A percentile compares a stretch with the other conserved stretches of the same genome.
These are phyloP conservation scores for Ceratonia siliqua DNA, from an alignment of 306 rosid species.

Conservation along the genomic window DNA sequence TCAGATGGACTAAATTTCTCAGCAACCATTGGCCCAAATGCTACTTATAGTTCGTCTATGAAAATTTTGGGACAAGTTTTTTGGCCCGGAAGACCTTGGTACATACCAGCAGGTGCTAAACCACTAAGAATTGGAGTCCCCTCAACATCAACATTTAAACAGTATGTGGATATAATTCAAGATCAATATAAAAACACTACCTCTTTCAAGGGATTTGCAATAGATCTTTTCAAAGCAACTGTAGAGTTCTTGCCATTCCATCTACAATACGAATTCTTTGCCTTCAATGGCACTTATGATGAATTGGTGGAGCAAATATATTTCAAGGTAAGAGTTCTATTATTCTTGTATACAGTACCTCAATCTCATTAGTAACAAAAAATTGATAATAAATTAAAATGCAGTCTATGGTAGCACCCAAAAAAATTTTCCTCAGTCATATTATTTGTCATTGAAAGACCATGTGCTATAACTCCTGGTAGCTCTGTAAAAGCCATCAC, in stretches of 20 bases:
- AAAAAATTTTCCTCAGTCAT: not conserved
- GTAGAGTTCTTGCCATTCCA: conserved; percentile 31
- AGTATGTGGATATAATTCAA: conserved; percentile 29
- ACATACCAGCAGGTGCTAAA: not conserved
- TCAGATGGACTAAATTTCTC: no score
- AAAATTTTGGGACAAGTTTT: conserved; percentile 19
- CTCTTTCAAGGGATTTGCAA: conserved; percentile 29
- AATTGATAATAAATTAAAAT: not conserved
- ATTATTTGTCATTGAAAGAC: not conserved
- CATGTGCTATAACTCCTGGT: not conserved
- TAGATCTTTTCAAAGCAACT: conserved; percentile 39
- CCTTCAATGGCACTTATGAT: conserved; percentile 44
- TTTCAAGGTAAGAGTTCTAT: conserved; percentile 14
- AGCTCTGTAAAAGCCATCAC: not conserved
- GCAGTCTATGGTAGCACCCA: no score
- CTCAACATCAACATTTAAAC: conserved; percentile 11
- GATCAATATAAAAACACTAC: not conserved
- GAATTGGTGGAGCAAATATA: conserved; percentile 40
- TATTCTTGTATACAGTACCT: not conserved
- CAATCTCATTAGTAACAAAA: not conserved
- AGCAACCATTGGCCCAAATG: not conserved
- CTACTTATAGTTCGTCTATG: conserved; percentile 17
- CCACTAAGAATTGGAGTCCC: conserved; percentile 46
- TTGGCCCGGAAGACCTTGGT: conserved; percentile 41
- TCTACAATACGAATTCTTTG: conserved; percentile 24